Conservation (phyloP, 306 rosid species). For the Albizia julibrissin region DNA sequence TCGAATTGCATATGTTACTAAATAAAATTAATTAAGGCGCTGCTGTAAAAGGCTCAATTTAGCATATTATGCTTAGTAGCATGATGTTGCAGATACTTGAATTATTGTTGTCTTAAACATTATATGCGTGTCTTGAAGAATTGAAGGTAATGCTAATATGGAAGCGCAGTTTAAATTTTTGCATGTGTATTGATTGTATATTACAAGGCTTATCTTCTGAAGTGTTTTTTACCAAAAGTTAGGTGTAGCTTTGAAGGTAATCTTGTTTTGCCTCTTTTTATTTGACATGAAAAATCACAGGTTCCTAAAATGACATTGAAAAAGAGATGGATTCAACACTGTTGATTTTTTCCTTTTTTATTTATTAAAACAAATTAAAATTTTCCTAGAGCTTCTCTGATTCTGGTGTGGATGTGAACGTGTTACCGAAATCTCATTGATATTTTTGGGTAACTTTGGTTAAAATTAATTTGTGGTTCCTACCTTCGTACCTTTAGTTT, state of each 20-base stretch:
- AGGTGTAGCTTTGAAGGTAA: conserved; percentile 40
- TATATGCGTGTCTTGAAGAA: conserved; percentile 19
- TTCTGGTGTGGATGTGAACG: conserved; percentile 3
- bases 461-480: neutral
- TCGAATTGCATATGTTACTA: neutral
- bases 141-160: neutral
- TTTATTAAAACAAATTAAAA: neutral
- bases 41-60: neutral
- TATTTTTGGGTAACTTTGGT: neutral
- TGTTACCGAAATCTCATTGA: neutral
- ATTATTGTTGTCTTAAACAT: conserved; percentile 7
- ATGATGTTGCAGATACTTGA: neutral
- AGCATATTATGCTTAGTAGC: neutral
- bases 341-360: neutral
- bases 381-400: neutral
- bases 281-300: conserved; percentile 7
- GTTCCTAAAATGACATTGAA: conserved; percentile 31
- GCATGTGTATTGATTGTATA: neutral
- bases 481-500: neutral
- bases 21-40: conserved; percentile 9
- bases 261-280: conserved; percentile 23
- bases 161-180: conserved; percentile 12
- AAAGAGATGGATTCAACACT: conserved; percentile 8
- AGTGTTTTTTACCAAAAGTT: conserved; percentile 31
- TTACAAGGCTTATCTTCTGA: conserved; percentile 9